phyloP scores from a whole-genome alignment of 169 alveolate genomes.

The Eimeria sp. region DNA sequence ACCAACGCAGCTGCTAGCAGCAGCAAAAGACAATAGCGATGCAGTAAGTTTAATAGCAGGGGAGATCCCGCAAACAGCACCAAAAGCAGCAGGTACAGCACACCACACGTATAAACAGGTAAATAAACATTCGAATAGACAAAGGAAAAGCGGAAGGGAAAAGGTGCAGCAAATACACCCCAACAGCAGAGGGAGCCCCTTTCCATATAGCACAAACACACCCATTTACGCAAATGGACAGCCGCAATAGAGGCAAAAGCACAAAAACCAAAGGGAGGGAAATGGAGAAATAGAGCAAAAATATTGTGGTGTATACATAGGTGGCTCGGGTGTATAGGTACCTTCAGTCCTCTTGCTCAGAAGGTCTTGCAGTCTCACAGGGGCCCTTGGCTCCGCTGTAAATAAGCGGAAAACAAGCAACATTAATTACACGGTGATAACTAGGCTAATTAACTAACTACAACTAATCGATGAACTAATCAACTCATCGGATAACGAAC shows the following conservation, averaged over 20 bases:
- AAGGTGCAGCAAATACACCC: no score
- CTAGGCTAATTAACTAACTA: neutral
- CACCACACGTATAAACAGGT: no score
- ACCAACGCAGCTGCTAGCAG: neutral
- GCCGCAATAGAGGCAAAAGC: neutral
- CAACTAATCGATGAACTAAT: no score
- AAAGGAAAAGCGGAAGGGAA: no score
- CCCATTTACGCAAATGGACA: neutral
- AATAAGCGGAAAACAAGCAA: neutral
- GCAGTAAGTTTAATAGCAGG: no score
- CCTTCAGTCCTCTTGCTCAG: conserved; percentile 41
- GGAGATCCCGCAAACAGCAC: no score
- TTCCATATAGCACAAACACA: no score
- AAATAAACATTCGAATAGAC: no score
- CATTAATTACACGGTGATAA: neutral
- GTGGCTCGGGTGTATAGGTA: neutral
- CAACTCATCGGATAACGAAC: neutral
- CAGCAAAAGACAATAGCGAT: neutral
- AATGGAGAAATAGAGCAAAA: no score
- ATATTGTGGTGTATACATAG: neutral
- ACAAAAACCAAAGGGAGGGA: neutral
- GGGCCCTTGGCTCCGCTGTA: conserved; percentile 34
- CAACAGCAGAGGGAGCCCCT: no score
- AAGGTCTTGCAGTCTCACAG: conserved; percentile 44
- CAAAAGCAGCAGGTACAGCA: no score